These are phyloP conservation scores for Pelargonium fulgidum DNA, from an alignment of 441 rosid species.

Conservation along the genomic window DNA sequence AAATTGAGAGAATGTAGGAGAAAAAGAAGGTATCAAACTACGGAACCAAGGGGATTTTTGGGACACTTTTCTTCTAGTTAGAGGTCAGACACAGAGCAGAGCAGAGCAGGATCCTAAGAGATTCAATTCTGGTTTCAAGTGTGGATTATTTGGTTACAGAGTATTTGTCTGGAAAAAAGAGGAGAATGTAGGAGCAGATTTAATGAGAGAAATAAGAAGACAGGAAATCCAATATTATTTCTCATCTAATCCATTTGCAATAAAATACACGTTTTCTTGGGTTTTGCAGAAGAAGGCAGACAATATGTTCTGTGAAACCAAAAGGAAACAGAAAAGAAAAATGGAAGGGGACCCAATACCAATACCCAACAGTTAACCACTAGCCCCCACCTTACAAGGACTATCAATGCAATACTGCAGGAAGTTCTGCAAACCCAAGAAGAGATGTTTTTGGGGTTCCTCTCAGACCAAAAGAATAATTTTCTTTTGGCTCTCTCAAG, in stretches of 20 bases:
- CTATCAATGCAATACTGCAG: slow-evolving; percentile 21
- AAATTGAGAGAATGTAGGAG: background rate
- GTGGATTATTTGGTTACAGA: slow-evolving; percentile 16
- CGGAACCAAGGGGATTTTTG: background rate
- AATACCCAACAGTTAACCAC: slow-evolving; percentile 11
- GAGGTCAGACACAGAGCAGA: background rate
- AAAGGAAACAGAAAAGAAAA: slow-evolving; percentile 17
- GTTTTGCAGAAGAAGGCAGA: slow-evolving; percentile 32
- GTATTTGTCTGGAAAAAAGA: slow-evolving; percentile 23
- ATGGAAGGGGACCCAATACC: slow-evolving; percentile 15
- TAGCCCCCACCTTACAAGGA: slow-evolving; percentile 23
- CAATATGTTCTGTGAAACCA: slow-evolving; percentile 24
- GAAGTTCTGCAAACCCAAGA: slow-evolving; percentile 43
- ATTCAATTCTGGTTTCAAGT: slow-evolving; percentile 9
- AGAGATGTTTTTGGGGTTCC: slow-evolving; percentile 43
- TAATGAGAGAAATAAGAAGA: slow-evolving; percentile 26
- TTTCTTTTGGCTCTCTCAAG: slow-evolving; percentile 33
- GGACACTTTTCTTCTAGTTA: background rate
- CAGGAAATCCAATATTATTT: slow-evolving; percentile 21
- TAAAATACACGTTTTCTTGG: slow-evolving; percentile 20
- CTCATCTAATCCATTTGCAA: slow-evolving; percentile 14
- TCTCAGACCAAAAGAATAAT: slow-evolving; percentile 30
- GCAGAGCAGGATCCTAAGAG: background rate
- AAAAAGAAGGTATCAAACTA: background rate
- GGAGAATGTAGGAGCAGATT: slow-evolving; percentile 28